Evolutionary conservation across 2,329 filamentous ascomycete species (phyloP).

Genomic region (Exophiala sp.): DNA sequence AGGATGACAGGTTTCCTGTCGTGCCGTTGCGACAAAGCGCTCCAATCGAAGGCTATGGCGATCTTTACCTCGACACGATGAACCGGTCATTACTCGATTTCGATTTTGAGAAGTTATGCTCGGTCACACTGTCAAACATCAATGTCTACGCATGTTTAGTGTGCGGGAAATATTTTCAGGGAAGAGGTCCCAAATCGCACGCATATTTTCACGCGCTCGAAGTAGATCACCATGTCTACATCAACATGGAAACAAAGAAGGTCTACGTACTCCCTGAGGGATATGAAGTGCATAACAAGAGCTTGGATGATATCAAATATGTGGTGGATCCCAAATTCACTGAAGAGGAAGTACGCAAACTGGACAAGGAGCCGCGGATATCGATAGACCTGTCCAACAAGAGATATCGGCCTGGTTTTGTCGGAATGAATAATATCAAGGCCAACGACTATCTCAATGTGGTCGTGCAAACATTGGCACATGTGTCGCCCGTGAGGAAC

Average conservation of each 20-base stretch:
- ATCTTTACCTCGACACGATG: conserved; percentile 97
- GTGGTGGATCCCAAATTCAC: conserved; percentile 88
- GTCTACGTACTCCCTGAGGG: conserved; percentile 92
- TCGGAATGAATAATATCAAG: conserved; percentile 99
- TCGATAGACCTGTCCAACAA: conserved; percentile 77
- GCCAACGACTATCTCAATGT: conserved; percentile 99
- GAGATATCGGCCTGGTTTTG: conserved; percentile 84
- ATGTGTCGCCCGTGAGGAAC: conserved; percentile 85
- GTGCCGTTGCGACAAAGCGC: conserved; percentile 63
- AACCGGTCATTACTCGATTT: conserved; percentile 91
- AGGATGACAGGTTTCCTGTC: conserved; percentile 37
- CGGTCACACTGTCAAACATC: conserved; percentile 92
- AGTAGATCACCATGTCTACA: conserved; percentile 92
- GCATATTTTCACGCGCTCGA: conserved; percentile 98
- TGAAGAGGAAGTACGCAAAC: conserved; percentile 70
- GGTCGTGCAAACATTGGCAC: conserved; percentile 83
- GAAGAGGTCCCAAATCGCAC: conserved; percentile 86
- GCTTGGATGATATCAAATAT: conserved; percentile 96
- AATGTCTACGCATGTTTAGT: conserved; percentile 98
- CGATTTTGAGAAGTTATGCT: conserved; percentile 98
- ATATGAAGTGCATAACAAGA: conserved; percentile 93
- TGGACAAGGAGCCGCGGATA: conserved; percentile 62
- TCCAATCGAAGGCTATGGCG: conserved; percentile 83
- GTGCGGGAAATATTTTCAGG: conserved; percentile 97
- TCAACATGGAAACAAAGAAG: conserved; percentile 92